These are phyloP conservation scores for Angophora floribunda DNA, from an alignment of 345 rosid genomes.

Conservation along the genomic window DNA sequence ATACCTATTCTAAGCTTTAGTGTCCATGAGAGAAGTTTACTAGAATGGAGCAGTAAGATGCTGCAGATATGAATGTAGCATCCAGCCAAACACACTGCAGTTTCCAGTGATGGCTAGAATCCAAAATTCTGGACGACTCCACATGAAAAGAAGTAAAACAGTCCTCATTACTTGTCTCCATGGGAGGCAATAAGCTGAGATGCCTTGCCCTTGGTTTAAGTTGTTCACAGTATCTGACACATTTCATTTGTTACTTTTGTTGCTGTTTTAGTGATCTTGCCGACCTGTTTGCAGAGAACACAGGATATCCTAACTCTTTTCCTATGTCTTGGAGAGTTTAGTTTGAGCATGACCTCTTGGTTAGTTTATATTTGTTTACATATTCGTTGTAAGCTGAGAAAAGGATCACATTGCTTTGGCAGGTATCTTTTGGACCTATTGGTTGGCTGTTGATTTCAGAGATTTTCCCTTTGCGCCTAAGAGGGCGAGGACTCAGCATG, in stretches of 20 bases:
- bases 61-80: background rate
- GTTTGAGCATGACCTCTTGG: background rate
- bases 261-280: background rate
- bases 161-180: background rate
- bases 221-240: background rate
- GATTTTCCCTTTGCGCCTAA: constrained; percentile 71
- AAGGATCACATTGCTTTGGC: constrained; percentile 14
- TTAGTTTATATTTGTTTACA: background rate
- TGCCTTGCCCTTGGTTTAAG: background rate
- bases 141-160: background rate
- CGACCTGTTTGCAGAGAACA: background rate
- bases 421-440: constrained; percentile 96
- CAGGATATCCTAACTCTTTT: background rate
- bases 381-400: background rate
- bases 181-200: background rate
- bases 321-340: background rate
- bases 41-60: background rate
- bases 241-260: background rate
- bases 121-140: background rate
- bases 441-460: constrained; percentile 99
- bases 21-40: background rate
- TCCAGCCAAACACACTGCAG: background rate
- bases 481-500: constrained; percentile 84
- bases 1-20: background rate
- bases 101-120: background rate